Base-by-base conservation (phyloP, 495 filamentous ascomycete genomes). In the Tricharina praecox region DNA sequence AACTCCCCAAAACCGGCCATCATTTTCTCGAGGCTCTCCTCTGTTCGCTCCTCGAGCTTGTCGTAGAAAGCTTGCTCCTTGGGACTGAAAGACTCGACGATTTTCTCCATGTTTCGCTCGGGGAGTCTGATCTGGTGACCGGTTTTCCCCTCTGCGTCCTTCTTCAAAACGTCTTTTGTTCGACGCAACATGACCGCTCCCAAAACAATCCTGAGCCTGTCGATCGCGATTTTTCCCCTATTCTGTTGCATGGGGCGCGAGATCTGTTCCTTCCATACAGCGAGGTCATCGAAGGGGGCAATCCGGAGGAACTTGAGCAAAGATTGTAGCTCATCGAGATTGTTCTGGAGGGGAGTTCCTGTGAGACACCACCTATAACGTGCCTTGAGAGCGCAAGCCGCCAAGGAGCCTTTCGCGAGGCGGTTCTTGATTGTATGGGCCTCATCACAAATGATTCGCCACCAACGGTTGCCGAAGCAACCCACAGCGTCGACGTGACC, bases 381-480 rank as follows among this genome's bases (percentile, higher is more conserved):
- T 18, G 82, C 72, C 40, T 77, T 68, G 20, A 97, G 66, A 2
- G 81, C 79, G 61, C 75, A 97, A 43, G 76, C 81, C 15, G 88
- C 85, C 56, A 93, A 79, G 0, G 90, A 90, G 8, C 79, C 78
- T 65, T 97, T 97, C 13, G 90, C 86, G 57, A 90, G 93, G 20
- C 86, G 78, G 63, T 97, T 97, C 65, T 96, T 96, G 70, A 97
- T 96, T 20, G 82, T 92, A 63, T 95, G 90, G 3, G 90, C 90
- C 66, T 97, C 90, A 51, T 97, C 90, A 13, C 96, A 72, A 42
- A 97, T 88, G 50, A 95, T 76, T 16, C 90, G 82, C 61, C 85
- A 95, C 90, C 90, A 97, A 59, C 87, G 76, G 5, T 93, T 66
- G 38, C 82, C 84, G 56, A 96, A 94, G 49, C 87, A 83, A 8